Evolutionary conservation across 495 filamentous ascomycete species (phyloP), one percentile per base, ranked within the genome.

Genomic region (Xylaria bambusicola): DNA sequence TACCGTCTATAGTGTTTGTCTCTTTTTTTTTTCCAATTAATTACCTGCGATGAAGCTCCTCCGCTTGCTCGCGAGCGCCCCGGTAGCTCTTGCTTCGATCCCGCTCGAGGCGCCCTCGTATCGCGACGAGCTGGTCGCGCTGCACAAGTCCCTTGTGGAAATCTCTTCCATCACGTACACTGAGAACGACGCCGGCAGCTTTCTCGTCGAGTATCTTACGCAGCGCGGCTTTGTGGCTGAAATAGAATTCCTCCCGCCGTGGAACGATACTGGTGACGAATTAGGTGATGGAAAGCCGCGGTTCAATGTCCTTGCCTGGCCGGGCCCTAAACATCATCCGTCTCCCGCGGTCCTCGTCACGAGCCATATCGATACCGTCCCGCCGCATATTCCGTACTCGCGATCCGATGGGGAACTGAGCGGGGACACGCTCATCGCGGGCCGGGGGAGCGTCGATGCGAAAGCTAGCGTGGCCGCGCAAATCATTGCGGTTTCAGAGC

Each of bases 391-490:
- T 64, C 88, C 83, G 6, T 90, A 90, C 71, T 66, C 69, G 29
- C 71, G 74, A 17, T 69, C 75, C 29, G 54, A 59, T 12, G 71
- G 79, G 38, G 84, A 92, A 23, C 55, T 70, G 45, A 62, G 63
- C 50, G 63, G 62, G 44, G 67, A 78, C 46, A 71, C 71, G 0
- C 56, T 78, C 27, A 72, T 79, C 58, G 79, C 80, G 35, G 93
- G 93, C 26, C 87, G 93, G 20, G 93, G 94, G 58, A 84, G 82
- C 54, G 92, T 96, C 60, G 93, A 98, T 69, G 93, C 90, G 58
- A 98, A 98, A 71, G 92, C 77, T 36, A 88, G 86, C 73, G 86
- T 98, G 9, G 93, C 94, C 3, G 80, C 90, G 4, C 89, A 92
- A 65, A 80, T 92, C 59, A 82, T 77, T 47, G 90, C 91, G 5